Evolutionary conservation across 1,284 basidiomycete species (phyloP), one percentile per base, ranked within the genome.

Genomic region (Phlebopus sp.): DNA sequence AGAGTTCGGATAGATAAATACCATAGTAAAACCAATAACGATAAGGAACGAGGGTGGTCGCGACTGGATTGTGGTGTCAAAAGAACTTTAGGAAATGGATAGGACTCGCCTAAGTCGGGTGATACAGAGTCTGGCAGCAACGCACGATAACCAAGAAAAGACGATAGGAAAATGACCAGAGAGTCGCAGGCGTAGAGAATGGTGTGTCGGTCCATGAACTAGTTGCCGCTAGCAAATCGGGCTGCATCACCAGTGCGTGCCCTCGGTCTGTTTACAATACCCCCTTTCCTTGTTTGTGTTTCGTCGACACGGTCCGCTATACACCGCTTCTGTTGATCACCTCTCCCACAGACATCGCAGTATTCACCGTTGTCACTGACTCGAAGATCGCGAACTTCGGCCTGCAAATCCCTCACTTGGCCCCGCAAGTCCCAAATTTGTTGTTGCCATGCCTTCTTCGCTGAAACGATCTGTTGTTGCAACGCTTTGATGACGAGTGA

Each of bases 371-470:
- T 61, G 11, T 61, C 71, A 6, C 59, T 63, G 15, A 67, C 64
- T 38, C 77, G 78, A 38, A 83, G 64, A 32, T 75, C 75, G 31
- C 82, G 80, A 25, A 90, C 63, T 62, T 89, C 82, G 17, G 76
- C 71, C 58, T 82, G 81, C 50, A 90, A 70, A 60, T 86, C 83
- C 38, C 78, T 75, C 42, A 91, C 76, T 60, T 87, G 84, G 14
- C 79, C 78, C 62, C 86, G 86, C 45, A 90, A 69, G 58, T 88
- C 87, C 80, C 77, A 83, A 41, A 87, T 75, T 55, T 87, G 83
- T 41, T 74, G 75, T 57, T 86, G 82, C 81, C 82, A 87, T 19
- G 75, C 77, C 52, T 77, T 75, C 39, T 83, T 79, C 19, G 82
- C 68, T 8, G 73, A 71, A 21, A 70, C 59, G 31, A 88, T 73